phyloP scores from a whole-genome alignment of 2,329 filamentous ascomycete species.

The Claviceps quebecensis region DNA sequence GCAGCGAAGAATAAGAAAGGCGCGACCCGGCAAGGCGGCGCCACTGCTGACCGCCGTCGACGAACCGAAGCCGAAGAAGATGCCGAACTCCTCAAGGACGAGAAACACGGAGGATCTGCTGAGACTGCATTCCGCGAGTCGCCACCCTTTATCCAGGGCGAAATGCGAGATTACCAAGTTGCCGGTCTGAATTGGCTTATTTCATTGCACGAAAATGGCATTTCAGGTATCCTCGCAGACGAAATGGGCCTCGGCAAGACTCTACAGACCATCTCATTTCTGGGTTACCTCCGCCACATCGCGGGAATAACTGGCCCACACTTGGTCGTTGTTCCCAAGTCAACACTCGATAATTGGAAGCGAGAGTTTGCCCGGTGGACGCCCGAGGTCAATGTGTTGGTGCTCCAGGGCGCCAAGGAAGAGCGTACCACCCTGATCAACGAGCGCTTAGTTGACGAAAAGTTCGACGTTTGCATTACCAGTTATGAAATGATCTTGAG shows the following conservation, averaged over 20 bases:
- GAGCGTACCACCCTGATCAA: constrained; percentile 80
- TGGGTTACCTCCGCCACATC: constrained; percentile 87
- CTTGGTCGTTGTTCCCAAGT: constrained; percentile 85
- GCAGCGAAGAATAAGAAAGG: constrained; percentile 57
- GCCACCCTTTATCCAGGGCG: constrained; percentile 72
- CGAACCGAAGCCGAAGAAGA: constrained; percentile 97
- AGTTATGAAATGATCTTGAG: constrained; percentile 98
- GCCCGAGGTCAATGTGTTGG: constrained; percentile 84
- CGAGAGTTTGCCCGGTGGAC: constrained; percentile 91
- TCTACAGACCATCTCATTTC: constrained; percentile 88
- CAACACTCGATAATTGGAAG: constrained; percentile 96
- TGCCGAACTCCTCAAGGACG: constrained; percentile 72
- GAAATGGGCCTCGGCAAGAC: constrained; percentile 99
- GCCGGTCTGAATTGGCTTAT: constrained; percentile 95
- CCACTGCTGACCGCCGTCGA: constrained; percentile 61
- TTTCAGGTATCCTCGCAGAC: constrained; percentile 92
- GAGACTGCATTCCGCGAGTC: constrained; percentile 91
- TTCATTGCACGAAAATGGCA: constrained; percentile 95
- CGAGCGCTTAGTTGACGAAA: constrained; percentile 79
- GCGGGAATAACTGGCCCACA: constrained; percentile 84
- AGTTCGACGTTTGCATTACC: constrained; percentile 95
- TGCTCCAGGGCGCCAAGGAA: constrained; percentile 90
- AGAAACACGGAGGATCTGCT: constrained; percentile 72
- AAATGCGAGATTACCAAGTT: constrained; percentile 94
- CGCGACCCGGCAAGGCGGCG: constrained; percentile 69